Base-by-base conservation (phyloP, 768 basidiomycete genomes). In the Trametes cubensis region DNA sequence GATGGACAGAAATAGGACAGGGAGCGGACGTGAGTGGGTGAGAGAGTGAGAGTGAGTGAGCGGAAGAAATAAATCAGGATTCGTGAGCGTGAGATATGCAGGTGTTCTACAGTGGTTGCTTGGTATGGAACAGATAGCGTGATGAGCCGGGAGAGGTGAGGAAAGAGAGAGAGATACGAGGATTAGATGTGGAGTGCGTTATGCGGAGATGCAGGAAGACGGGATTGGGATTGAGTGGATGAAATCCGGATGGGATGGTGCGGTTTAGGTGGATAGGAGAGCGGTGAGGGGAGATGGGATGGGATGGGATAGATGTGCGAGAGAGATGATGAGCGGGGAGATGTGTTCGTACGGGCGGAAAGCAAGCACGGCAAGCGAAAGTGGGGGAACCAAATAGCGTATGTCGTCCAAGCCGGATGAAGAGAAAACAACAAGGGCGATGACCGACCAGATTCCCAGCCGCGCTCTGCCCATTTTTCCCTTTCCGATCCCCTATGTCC, bases 51-150 rank as follows among this genome's bases (percentile, higher is more conserved):
- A 28, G 28, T 28, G 28, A 28, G 34, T 6, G 34, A 34, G 34
- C 10, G 34, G 34, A 10, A 34, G 34, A 11, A 56, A 57, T 52
- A 57, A 58, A 55, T 38, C 54, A 62, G 61, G 48, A 51, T 30
- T 20, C 14, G 47, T 34, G 26, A 42, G 23, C 25, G 41, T 34
- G 25, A 17, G 38, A 54, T 26, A 28, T 44, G 54, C 39, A 40
- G 46, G 42, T 59, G 58, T 61, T 61, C 60, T 61, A 61, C 60
- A 61, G 34, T 61, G 59, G 28, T 52, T 13, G 45, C 20, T 39
- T 18, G 48, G 45, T 21, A 28, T 26, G 54, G 18, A 45, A 18
- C n/a, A 26, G 10, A 20, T 30, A 51, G 30, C 6, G 49, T 20
- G 30, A 30, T 20, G 30, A n/a, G 26, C 30, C n/a, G 18, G 26